Percentiles rank a stretch among this genome's conserved stretches.
Evolutionary conservation across 257 asterid genomes (phyloP).

Genomic region (Primulina eburnea): DNA sequence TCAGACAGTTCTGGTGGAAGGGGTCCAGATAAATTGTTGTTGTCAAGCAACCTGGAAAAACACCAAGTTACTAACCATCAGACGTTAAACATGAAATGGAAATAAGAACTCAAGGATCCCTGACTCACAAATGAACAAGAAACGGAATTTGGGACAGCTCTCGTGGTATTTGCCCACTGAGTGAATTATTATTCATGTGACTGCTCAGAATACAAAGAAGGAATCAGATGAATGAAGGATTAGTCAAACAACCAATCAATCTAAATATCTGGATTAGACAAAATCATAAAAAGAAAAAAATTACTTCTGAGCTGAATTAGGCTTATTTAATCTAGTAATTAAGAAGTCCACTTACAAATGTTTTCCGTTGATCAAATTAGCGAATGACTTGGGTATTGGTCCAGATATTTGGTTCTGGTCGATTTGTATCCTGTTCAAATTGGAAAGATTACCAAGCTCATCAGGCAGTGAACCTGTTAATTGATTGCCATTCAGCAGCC

Average conservation of each 20-base stretch:
- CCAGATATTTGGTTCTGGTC: slow-evolving; percentile 86
- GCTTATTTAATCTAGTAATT: slow-evolving; percentile 2
- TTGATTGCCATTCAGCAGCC: slow-evolving; percentile 89
- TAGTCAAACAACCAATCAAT: slow-evolving; percentile 11
- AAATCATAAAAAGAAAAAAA: neutral
- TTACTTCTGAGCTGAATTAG: neutral
- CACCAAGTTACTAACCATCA: slow-evolving; percentile 8
- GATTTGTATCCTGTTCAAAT: slow-evolving; percentile 81
- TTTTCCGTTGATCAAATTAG: slow-evolving; percentile 49
- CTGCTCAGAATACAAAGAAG: slow-evolving; percentile 32
- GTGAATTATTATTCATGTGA: slow-evolving; percentile 75
- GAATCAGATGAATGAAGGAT: neutral
- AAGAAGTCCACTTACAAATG: slow-evolving; percentile 58
- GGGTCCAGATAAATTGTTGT: slow-evolving; percentile 60
- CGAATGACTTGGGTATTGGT: slow-evolving; percentile 65
- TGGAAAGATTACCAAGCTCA: slow-evolving; percentile 74
- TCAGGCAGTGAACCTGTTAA: slow-evolving; percentile 81
- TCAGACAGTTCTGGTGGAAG: slow-evolving; percentile 59
- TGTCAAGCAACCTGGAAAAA: slow-evolving; percentile 62
- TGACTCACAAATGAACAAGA: slow-evolving; percentile 68
- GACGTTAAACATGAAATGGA: slow-evolving; percentile 9
- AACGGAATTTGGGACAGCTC: slow-evolving; percentile 55
- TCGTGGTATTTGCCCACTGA: slow-evolving; percentile 64
- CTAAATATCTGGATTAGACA: neutral
- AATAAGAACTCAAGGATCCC: neutral